Percentiles rank a stretch among this genome's conserved stretches.
Evolutionary conservation across 1,284 basidiomycete species (phyloP).

Genomic region (Mycena sp.): DNA sequence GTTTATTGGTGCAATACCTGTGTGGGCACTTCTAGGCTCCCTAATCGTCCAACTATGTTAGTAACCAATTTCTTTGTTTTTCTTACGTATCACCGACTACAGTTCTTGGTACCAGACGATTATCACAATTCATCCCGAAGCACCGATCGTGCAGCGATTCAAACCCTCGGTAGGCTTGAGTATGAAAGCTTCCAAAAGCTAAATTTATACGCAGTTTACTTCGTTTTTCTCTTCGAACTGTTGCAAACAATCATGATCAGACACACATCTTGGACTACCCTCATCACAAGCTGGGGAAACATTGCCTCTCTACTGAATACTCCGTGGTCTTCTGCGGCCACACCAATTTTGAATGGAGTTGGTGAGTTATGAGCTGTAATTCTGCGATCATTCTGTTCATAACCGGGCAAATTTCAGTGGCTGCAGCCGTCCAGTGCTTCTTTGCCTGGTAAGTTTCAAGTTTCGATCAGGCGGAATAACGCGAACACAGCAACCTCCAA

Average conservation of each 20-base stretch:
- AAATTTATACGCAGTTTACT: not conserved
- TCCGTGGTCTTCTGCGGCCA: not conserved
- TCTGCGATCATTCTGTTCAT: not conserved
- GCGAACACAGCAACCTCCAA: no score
- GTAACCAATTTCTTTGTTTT: not conserved
- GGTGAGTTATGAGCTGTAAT: no score
- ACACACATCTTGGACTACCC: not conserved
- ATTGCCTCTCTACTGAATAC: not conserved
- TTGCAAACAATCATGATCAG: not conserved
- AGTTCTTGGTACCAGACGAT: not conserved
- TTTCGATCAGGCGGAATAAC: no score
- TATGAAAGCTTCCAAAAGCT: not conserved
- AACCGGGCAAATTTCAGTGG: not conserved
- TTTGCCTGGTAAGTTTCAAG: not conserved
- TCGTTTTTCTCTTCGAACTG: not conserved
- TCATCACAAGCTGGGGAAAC: not conserved
- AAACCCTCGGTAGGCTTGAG: not conserved
- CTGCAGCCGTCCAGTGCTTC: not conserved
- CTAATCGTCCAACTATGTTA: constrained; percentile 5
- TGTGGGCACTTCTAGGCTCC: not conserved
- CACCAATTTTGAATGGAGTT: not conserved
- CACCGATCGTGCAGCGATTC: not conserved
- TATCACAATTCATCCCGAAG: not conserved
- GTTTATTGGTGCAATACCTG: not conserved
- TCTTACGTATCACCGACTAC: not conserved